Evolutionary conservation across 805 yeast species (phyloP), one percentile per base, ranked within the genome.

Genomic region (Vanderwaltozyma yarrowii): DNA sequence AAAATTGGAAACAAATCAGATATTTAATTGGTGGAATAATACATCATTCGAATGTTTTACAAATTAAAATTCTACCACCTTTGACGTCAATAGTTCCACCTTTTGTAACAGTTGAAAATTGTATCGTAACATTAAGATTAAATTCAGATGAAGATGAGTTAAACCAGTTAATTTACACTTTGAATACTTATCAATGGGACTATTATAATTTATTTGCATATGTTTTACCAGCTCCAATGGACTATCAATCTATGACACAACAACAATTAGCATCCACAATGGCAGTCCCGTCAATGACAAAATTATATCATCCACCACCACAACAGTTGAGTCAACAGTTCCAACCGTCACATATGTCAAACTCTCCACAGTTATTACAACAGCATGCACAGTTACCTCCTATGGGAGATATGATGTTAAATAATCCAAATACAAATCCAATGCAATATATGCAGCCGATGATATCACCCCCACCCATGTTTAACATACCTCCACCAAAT

Each of bases 171-270:
- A 37, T 58, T 8, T 28, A 49, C 33, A 54, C 47, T 16, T 42
- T 58, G 32, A 58, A 58, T 38, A 48, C 54, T 1, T 55, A 49
- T 35, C 54, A 50, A 29, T 58, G 63, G 63, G 60, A 56, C 30
- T 50, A 49, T 36, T 52, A 50, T 41, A 49, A 53, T 32, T 38
- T 57, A 14, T 54, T 45, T 31, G 60, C 56, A 3, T 54, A 53
- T 35, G 32, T 52, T 2, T 35, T 53, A 21, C 57, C 60, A 12
- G 45, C 11, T 7, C 48, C 20, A 11, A 17, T 24, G 27, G 27
- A 24, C 13, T 24, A 24, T 24, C n/a, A 8, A 10, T 24, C 23
- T 5, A 14, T 27, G 18, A 30, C 35, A 13, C 27, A 24, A 24
- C 27, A 24, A 24, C 32, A 30, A 28, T n/a, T 28, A n/a, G 11